Conservation (phyloP, 352 stramenopile genomes). For the Hyaloperonospora brassicae region DNA sequence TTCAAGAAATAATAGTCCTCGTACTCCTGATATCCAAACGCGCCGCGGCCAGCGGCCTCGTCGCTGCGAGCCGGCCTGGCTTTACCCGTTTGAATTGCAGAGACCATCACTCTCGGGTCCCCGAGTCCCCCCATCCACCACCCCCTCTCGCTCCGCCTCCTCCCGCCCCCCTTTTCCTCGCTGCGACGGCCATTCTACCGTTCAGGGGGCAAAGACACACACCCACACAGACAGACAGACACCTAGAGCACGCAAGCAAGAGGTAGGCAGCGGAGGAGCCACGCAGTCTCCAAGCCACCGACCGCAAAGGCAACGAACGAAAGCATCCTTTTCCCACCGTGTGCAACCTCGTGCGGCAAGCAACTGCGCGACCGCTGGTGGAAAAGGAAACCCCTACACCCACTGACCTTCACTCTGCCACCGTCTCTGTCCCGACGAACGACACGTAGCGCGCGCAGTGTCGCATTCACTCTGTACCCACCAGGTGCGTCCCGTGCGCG, state of each 20-base stretch:
- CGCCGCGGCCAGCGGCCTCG: not conserved
- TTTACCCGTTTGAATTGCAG: slow-evolving; percentile 8
- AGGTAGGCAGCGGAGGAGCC: not conserved
- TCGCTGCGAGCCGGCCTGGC: slow-evolving; percentile 2
- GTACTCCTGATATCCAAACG: too few relatives aligned
- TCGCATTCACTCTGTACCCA: slow-evolving; percentile 4
- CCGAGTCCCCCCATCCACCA: slow-evolving; percentile 18
- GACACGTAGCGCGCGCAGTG: not conserved
- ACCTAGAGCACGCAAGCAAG: too few relatives aligned
- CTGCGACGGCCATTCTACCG: slow-evolving; percentile 1
- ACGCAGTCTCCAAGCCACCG: slow-evolving; percentile 30
- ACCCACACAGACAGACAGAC: not conserved
- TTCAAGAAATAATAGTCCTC: too few relatives aligned
- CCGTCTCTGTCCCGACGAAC: slow-evolving; percentile 4
- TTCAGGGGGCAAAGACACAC: not conserved
- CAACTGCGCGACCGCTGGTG: not conserved
- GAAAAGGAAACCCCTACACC: too few relatives aligned
- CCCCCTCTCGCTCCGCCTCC: slow-evolving; percentile 23
- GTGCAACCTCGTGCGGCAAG: not conserved
- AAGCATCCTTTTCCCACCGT: slow-evolving; percentile 4
- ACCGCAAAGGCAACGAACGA: slow-evolving; percentile 15
- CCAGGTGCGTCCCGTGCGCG: slow-evolving; percentile 3
- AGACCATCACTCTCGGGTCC: slow-evolving; percentile 11
- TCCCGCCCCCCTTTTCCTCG: slow-evolving; percentile 19
- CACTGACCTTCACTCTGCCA: not conserved